Conservation (phyloP, 2,329 filamentous ascomycete genomes). For the Fusarium sororula region DNA sequence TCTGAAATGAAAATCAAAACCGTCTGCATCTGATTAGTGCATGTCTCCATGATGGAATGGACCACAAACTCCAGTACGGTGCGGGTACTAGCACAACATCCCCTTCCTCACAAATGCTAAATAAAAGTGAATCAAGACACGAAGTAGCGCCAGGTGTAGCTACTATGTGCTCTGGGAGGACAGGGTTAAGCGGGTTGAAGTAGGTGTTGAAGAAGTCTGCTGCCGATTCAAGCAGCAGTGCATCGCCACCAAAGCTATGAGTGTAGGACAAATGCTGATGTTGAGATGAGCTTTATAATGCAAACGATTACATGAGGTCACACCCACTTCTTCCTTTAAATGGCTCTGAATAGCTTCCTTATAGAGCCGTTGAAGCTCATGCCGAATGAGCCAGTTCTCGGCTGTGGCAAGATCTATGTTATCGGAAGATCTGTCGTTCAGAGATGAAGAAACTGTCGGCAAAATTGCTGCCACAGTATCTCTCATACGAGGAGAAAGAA, state of each 20-base stretch:
- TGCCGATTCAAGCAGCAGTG: neutral
- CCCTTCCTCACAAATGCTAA: neutral
- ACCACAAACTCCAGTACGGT: neutral
- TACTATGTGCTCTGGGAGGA: neutral
- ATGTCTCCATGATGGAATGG: neutral
- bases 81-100: neutral
- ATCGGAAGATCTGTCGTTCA: neutral
- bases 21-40: neutral
- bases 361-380: neutral
- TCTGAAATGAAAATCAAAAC: neutral
- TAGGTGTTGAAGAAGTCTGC: neutral
- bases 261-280: neutral
- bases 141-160: neutral
- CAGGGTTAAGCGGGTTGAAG: neutral
- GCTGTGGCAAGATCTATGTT: neutral
- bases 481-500: neutral
- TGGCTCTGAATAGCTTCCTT: neutral
- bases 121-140: neutral
- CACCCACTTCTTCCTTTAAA: neutral
- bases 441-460: neutral
- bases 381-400: neutral
- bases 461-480: neutral
- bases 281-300: neutral
- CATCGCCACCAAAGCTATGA: neutral
- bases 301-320: fast-evolving